Evolutionary conservation across 148 eudicot genomes (phyloP), one percentile per base, ranked within the genome.

Genomic region (Cornus suecica): DNA sequence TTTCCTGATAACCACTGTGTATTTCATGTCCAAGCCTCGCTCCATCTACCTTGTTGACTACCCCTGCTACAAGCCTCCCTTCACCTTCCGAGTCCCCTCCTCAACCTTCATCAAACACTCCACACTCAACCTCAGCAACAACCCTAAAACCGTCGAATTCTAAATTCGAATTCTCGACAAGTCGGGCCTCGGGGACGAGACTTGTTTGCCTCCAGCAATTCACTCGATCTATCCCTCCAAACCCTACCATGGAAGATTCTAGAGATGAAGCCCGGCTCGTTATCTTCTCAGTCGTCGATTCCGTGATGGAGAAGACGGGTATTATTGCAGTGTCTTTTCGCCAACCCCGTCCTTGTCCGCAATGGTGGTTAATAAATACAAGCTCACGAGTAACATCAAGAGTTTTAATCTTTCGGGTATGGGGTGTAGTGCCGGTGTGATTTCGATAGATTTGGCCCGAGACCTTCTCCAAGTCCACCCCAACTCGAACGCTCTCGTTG

Each of bases 311-410:
- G 8, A 88, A 79, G 15, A 91, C 92, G 0, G 88, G 83, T 2
- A 18, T 83, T 14, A 83, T 60, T 87, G 97, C 73, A 88, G 97
- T 65, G 73, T 91, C 13, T 91, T 91, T 72, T 85, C 89, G 8
- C 97, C 97, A 0, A 89, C 92, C 0, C 97, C 97, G 0, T 91
- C 97, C 1, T 76, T 91, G 10, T 89, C 97, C 0, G 97, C 97
- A 5, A 91, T 91, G 97, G 80, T 91, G 25, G 82, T 89, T 0
- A 89, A 91, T 22, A 91, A 89, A 73, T 91, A 91, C 84, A 89
- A 87, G 69, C 64, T 91, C 42, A 77, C 93, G 54, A 83, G 90
- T 31, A 87, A 87, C 26, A 69, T 87, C 8, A 84, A 76, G 79
- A 90, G 90, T 77, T 90, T 74, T 41, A 92, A 90, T 66, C 69